Percentiles rank a stretch among this genome's conserved stretches.
Conservation (phyloP, 2,329 filamentous ascomycete genomes). For the Colletotrichum kahawae region DNA sequence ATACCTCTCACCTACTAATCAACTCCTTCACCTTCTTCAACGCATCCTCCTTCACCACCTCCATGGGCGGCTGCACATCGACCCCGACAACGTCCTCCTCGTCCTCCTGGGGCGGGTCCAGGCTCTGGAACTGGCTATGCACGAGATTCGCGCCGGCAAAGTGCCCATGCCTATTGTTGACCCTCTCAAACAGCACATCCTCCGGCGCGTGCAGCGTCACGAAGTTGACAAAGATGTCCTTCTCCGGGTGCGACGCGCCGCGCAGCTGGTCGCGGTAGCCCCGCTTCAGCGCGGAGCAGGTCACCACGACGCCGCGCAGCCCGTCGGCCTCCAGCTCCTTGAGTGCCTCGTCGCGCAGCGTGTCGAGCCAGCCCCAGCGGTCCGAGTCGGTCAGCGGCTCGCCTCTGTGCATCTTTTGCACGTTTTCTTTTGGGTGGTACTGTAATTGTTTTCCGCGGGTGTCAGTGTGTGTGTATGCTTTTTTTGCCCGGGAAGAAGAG, state of each 20-base stretch:
- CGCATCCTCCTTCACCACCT: conserved; percentile 51
- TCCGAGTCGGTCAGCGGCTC: conserved; percentile 75
- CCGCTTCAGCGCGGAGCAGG: conserved; percentile 80
- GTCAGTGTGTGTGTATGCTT: background rate
- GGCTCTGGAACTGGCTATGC: conserved; percentile 69
- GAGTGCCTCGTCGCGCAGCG: conserved; percentile 56
- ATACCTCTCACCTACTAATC: background rate
- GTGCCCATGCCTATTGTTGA: conserved; percentile 67
- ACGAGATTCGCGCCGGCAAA: conserved; percentile 81
- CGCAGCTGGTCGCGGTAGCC: conserved; percentile 76
- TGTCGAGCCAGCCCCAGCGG: conserved; percentile 78
- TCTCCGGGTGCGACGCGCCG: conserved; percentile 59
- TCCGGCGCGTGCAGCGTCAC: conserved; percentile 73
- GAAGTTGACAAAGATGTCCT: conserved; percentile 68
- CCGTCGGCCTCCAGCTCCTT: conserved; percentile 38
- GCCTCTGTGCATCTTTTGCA: conserved; percentile 74
- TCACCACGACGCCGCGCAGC: conserved; percentile 69
- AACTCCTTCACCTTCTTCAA: conserved; percentile 24
- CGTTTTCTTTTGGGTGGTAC: conserved; percentile 69
- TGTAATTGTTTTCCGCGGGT: conserved; percentile 20
- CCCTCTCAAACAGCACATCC: conserved; percentile 64
- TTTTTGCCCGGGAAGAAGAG: background rate
- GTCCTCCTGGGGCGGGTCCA: conserved; percentile 67
- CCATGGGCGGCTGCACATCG: conserved; percentile 47
- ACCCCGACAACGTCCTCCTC: conserved; percentile 61